Conservation (phyloP, 225 moss, liverwort and hornwort species). For the Ulota crispa region DNA sequence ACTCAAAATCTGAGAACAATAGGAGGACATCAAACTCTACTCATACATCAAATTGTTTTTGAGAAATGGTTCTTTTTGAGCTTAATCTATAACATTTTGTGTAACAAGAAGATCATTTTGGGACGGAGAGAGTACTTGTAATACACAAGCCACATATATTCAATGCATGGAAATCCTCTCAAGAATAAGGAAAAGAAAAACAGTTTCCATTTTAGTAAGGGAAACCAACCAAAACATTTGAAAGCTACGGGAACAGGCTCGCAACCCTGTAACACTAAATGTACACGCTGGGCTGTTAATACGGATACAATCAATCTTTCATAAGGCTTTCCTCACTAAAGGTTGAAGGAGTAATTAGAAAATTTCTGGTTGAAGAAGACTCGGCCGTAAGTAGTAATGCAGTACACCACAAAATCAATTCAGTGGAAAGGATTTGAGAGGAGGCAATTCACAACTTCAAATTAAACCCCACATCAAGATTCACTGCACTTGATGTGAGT, state of each 20-base stretch:
- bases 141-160: background rate
- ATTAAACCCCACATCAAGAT: background rate
- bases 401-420: background rate
- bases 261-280: background rate
- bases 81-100: no score
- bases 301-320: background rate
- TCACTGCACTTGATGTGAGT: background rate
- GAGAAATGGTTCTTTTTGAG: no score
- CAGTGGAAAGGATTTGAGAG: background rate
- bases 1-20: no score
- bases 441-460: background rate
- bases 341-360: background rate
- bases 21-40: no score
- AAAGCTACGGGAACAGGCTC: background rate
- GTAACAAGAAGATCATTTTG: no score
- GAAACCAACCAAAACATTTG: background rate
- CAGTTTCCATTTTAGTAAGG: background rate
- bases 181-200: background rate
- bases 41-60: no score
- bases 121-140: no score
- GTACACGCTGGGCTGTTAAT: background rate
- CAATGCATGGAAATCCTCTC: background rate
- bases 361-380: background rate
- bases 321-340: background rate
- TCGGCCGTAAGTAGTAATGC: background rate